A percentile compares a stretch with the other conserved stretches of the same genome.
These are phyloP conservation scores for Lachancea sp. DNA, from an alignment of 805 yeast genomes.

Conservation along the genomic window DNA sequence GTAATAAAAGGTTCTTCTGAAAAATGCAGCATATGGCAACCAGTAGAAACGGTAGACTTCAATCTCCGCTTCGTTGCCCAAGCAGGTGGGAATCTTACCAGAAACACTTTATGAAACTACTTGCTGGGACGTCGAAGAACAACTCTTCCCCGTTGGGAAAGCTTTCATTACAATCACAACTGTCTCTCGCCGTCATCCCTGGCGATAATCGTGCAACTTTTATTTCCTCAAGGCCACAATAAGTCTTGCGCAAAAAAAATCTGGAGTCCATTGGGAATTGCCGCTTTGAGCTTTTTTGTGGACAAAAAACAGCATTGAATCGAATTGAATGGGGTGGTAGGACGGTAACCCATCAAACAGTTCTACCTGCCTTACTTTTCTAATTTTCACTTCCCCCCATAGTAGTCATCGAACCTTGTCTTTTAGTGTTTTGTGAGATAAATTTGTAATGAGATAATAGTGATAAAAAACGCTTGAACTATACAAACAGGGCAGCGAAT, in stretches of 20 bases:
- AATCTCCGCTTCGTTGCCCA: slow-evolving; percentile 7
- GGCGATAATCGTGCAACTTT: slow-evolving; percentile 4
- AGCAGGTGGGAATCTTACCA: not conserved
- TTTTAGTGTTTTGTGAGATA: not conserved
- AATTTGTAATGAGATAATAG: not conserved
- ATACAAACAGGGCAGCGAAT: not conserved
- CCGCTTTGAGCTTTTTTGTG: too few relatives aligned
- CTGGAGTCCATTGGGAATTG: slow-evolving; percentile 9
- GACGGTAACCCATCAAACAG: too few relatives aligned
- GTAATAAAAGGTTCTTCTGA: too few relatives aligned
- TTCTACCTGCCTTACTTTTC: too few relatives aligned
- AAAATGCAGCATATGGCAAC: not conserved
- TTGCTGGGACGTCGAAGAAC: not conserved
- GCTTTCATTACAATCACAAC: slow-evolving; percentile 18
- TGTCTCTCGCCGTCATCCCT: slow-evolving; percentile 45
- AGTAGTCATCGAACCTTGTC: too few relatives aligned
- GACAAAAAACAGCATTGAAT: too few relatives aligned
- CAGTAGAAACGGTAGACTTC: slow-evolving; percentile 11
- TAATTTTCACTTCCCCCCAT: too few relatives aligned
- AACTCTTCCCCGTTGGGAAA: not conserved
- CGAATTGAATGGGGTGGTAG: too few relatives aligned
- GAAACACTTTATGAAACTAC: not conserved
- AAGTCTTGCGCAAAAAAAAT: too few relatives aligned
- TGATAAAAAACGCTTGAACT: slow-evolving; percentile 1
- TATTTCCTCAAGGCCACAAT: slow-evolving; percentile 1